Evolutionary conservation across 495 filamentous ascomycete genomes (phyloP).

Genomic region (Thermochaetoides thermophila): DNA sequence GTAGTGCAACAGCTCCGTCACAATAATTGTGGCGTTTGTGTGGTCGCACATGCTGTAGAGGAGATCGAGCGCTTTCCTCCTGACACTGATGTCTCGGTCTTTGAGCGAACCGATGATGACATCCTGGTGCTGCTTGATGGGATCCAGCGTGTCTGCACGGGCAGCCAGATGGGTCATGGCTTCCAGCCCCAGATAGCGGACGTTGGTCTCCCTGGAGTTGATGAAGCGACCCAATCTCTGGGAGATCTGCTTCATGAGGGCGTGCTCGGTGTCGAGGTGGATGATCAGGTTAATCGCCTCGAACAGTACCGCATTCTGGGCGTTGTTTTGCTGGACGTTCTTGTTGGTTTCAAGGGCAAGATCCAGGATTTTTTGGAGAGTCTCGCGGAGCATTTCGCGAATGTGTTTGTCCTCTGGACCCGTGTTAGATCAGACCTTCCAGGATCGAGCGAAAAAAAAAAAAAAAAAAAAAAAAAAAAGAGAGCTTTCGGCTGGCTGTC

Average conservation of each 20-base stretch:
- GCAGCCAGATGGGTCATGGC: slow-evolving; percentile 98
- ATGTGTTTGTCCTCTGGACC: slow-evolving; percentile 77
- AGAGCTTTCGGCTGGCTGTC: not conserved
- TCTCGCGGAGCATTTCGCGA: slow-evolving; percentile 82
- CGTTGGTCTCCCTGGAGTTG: slow-evolving; percentile 90
- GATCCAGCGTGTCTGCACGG: slow-evolving; percentile 83
- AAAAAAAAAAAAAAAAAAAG: not conserved
- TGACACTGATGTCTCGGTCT: slow-evolving; percentile 93
- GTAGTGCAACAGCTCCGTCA: slow-evolving; percentile 85
- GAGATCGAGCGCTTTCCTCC: slow-evolving; percentile 87
- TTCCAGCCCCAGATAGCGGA: slow-evolving; percentile 90
- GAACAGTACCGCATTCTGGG: slow-evolving; percentile 94
- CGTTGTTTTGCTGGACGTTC: slow-evolving; percentile 99
- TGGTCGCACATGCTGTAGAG: slow-evolving; percentile 99
- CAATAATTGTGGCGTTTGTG: slow-evolving; percentile 80
- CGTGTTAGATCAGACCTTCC: too few species aligned
- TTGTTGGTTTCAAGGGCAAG: slow-evolving; percentile 85
- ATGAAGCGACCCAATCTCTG: slow-evolving; percentile 89
- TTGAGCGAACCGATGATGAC: slow-evolving; percentile 89
- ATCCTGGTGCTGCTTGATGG: slow-evolving; percentile 94
- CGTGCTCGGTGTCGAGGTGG: slow-evolving; percentile 93
- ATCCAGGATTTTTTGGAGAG: slow-evolving; percentile 78
- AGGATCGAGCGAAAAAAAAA: not conserved
- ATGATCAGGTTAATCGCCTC: slow-evolving; percentile 98
- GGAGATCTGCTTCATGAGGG: slow-evolving; percentile 95